Evolutionary conservation across 176 grass and related monocot species (phyloP), one percentile per base, ranked within the genome.

Genomic region (Phoenix dactylifera): DNA sequence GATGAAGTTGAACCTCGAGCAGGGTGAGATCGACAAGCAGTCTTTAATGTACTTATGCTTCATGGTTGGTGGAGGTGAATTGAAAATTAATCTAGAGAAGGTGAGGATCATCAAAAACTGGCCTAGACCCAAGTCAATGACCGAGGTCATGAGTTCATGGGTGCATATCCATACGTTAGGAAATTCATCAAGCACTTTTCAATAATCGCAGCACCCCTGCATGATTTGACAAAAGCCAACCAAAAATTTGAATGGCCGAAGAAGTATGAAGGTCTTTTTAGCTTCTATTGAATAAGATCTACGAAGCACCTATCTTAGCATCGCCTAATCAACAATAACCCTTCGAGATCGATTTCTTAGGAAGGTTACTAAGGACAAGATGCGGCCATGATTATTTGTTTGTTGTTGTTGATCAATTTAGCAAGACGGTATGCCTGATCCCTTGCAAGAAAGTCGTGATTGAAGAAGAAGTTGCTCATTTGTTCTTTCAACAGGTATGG

Each of bases 191-290:
- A 9, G 32, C 18, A 65, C 10, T 66, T 57, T 58, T 49, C 19
- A 2, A 22, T 65, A 7, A 23, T 65, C 44, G 28, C 18, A 49
- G 50, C 28, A 19, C 51, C 60, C 18, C 19, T 75, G 20, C 72
- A 75, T 26, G 7, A 4, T 5, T 15, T 75, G 20, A 75, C 51
- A 5, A 66, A 75, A 51, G 61, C 51, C 22, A 65, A 75, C 3
- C 60, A 62, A 19, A 44, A 18, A 7, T 58, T 55, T 22, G 3
- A 75, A 24, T 75, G 51, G 61, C 48, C 25, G 3, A 17, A 14
- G 26, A 24, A 63, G 54, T 49, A 63, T 55, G 70, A 54, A 1
- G 12, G 22, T 25, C 51, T 3, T 73, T 73, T 17, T 7, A 16
- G 0, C 49, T 73, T 12, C 3, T 64, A 15, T 54, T 54, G n/a